Evolutionary conservation across 805 yeast species (phyloP), one percentile per base, ranked within the genome.

Genomic region (Isabelozyma gotoi): DNA sequence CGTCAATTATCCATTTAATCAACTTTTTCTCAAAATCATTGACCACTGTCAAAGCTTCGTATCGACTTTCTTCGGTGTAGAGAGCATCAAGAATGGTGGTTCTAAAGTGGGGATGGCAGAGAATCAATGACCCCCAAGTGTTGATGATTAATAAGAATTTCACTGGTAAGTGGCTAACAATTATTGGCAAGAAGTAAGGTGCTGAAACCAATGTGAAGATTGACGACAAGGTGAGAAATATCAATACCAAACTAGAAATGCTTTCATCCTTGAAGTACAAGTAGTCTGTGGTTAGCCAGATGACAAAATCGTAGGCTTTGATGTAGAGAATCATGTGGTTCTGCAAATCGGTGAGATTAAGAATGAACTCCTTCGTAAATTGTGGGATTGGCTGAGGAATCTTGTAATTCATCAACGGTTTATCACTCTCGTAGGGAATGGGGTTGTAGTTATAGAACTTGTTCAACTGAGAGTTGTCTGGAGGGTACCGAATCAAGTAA

Each of bases 331-430:
- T 57, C 88, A 86, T 83, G 55, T 82, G 84, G 58, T 89, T 89
- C 57, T 89, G 96, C 45, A 88, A 68, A 66, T 89, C 96, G 1
- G 95, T 87, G 53, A 87, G 68, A 58, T 89, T 89, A 44, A 88
- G 58, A 16, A 84, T 63, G 57, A 88, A 89, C 58, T 89, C 96
- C 43, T 86, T 72, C 24, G 91, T 82, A 39, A 86, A 71, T 60
- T 88, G 89, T 4, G 91, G 85, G 6, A 83, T 86, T 0, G 95
- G 94, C 47, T 78, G 79, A 2, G 89, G 87, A 2, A 75, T 55
- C 27, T 67, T 74, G 19, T 78, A 72, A 10, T 69, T 67, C 35
- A 67, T 53, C 33, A 85, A 52, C 1, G 80, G 74, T 10, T 14
- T 10, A 7, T 35, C 21, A 4, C 81, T 80, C 0, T 80, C 82